Base-by-base conservation (phyloP, 106 monocot genomes). In the Platanthera guangdongensis region DNA sequence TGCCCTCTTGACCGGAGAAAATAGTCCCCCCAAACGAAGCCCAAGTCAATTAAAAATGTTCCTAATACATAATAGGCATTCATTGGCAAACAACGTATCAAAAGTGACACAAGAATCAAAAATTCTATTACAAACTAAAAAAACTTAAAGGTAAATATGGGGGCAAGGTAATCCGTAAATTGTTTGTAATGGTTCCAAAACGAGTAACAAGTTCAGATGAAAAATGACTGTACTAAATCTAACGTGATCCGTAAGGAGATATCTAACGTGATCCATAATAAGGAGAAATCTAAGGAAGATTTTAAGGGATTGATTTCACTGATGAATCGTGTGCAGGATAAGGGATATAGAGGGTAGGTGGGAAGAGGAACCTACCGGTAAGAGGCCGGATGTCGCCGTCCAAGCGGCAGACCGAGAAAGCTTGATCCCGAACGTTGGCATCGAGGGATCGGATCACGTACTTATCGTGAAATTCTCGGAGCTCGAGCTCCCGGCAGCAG, bases 371-470 rank as follows among this genome's bases (percentile, higher is more conserved):
- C 74, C 62, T 16, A 87, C 87, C 85, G 50, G 68, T 50, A 19
- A 82, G 74, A 1, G 79, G 51, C 15, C 77, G 85, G 73, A 95
- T 47, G 4, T 57, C 49, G 79, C 92, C 94, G 48, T 87, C 87
- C 75, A 81, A 84, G 48, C 89, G 85, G 73, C 68, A 59, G 72
- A 95, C 77, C 77, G 92, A 87, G 87, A 95, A 89, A 68, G 75
- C 83, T 70, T 52, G 82, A 52, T 77, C 80, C 10, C 80, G 85
- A 54, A 53, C 57, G 32, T 81, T 82, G 50, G 88, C 88, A 82
- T 95, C 94, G 75, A 80, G 51, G 47, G 92, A 95, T 51, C 82
- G 81, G 86, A 95, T 72, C 77, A 92, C 89, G 87, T 82, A 89
- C 83, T 80, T 84, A 84, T 95, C 86, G 12, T 74, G 79, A 74